phyloP scores from a whole-genome alignment of 768 basidiomycete genomes.

The Podaxis sp. region DNA sequence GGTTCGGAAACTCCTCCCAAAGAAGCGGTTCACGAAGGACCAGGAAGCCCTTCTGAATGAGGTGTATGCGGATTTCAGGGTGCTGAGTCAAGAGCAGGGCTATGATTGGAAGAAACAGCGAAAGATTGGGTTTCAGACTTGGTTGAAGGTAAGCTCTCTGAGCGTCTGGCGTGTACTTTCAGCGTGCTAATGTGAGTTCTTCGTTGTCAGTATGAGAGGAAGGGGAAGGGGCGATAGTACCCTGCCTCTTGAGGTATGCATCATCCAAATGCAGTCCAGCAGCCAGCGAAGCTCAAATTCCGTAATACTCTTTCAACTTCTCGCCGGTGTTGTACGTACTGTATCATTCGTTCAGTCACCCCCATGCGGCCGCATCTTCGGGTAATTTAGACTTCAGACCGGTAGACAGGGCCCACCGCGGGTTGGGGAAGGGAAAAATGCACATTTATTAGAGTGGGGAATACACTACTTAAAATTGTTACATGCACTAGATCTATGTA shows the following conservation, averaged over 20 bases:
- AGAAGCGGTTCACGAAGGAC: conserved; percentile 18
- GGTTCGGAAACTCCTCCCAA: conserved; percentile 22
- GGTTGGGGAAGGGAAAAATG: background rate
- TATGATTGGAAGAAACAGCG: conserved; percentile 8
- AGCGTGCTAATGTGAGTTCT: background rate
- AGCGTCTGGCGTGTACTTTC: background rate
- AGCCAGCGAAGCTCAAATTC: no score
- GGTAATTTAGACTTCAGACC: no score
- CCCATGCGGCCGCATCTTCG: no score
- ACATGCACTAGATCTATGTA: conserved; percentile 9
- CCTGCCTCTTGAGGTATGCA: background rate
- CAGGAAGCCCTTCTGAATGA: conserved; percentile 11
- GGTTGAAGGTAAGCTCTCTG: background rate
- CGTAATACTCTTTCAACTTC: no score
- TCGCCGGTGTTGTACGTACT: no score
- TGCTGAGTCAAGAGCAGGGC: background rate
- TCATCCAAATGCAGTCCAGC: background rate
- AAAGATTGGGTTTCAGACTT: background rate
- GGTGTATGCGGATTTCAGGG: conserved; percentile 7
- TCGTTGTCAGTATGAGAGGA: background rate
- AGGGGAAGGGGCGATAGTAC: background rate
- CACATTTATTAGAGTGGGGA: background rate
- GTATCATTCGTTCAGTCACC: no score
- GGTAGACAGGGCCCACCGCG: background rate
- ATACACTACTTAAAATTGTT: conserved; percentile 2